Evolutionary conservation across 1,139 yeast genomes (phyloP), one percentile per base, ranked within the genome.

Genomic region (Debaryomyces psychrophilus): DNA sequence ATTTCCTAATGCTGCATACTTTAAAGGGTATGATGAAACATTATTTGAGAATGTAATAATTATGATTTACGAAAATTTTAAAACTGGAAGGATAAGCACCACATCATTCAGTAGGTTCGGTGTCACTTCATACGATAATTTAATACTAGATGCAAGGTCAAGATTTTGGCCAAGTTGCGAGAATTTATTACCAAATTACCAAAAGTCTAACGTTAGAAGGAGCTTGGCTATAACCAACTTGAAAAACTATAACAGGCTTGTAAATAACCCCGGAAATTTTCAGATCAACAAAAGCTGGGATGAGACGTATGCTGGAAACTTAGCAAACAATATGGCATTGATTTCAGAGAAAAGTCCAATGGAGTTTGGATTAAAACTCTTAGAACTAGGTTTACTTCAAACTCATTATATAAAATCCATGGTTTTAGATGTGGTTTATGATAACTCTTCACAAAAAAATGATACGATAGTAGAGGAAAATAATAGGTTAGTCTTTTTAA

Each of bases 121-220:
- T 0, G 77, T 83, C 27, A 73, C 86, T 5, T 74, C 81, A 14
- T 83, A 81, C 56, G 76, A 78, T 29, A 76, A 85, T 40, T 69
- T 90, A 58, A 81, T 89, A 5, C 65, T 89, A 31, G 81, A 79
- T 48, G 64, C 74, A 0, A 65, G 77, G 36, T 88, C 96, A 2
- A 72, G 88, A 44, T 92, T 83, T 61, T 87, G 79, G 69, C 90
- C 87, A 1, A 95, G 96, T 1, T 81, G 95, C 55, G 81, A 83
- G 52, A 90, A 90, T 57, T 69, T 92, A 42, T 63, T 77, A 0
- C 71, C 73, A 0, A 65, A 73, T 9, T 75, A 76, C 55, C 71
- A 72, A 52, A 63, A 71, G 9, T 81, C 90, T 11, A 81, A 81
- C 43, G 89, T 86, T 4, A 74, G 95, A 51, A 77, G 82, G 51